Evolutionary conservation across 495 filamentous ascomycete species (phyloP).

Genomic region (Rusavskia elegans): DNA sequence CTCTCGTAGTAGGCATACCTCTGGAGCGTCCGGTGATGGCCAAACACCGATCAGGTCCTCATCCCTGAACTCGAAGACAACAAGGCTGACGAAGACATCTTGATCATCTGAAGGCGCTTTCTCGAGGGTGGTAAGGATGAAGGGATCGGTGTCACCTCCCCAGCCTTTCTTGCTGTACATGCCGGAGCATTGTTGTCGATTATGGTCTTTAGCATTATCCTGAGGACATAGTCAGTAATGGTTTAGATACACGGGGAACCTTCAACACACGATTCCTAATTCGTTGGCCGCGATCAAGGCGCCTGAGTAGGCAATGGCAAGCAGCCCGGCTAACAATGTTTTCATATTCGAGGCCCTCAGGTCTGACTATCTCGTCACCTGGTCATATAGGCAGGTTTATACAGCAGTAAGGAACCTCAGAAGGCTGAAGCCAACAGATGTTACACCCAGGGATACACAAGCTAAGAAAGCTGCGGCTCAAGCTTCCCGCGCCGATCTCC

Average conservation of each 20-base stretch:
- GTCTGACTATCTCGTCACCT: background rate
- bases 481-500: background rate
- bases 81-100: conserved; percentile 63
- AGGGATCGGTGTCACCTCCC: conserved; percentile 79
- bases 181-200: conserved; percentile 80
- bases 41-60: conserved; percentile 54
- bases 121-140: conserved; percentile 70
- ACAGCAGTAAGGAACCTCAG: background rate
- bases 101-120: conserved; percentile 36
- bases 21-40: conserved; percentile 7
- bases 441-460: too few relatives aligned
- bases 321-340: conserved; percentile 32
- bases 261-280: conserved; percentile 40
- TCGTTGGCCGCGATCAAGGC: conserved; percentile 42
- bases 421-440: background rate
- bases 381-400: background rate
- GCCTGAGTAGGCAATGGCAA: conserved; percentile 33
- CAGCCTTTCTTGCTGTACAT: conserved; percentile 90
- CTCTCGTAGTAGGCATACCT: conserved; percentile 1
- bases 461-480: background rate
- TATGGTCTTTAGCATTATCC: conserved; percentile 53
- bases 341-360: conserved; percentile 24
- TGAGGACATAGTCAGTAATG: conserved; percentile 17
- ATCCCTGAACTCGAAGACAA: conserved; percentile 92
- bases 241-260: background rate